Evolutionary conservation across 192 early-diverging fungal genomes (phyloP), one percentile per base, ranked within the genome.

Genomic region (Linnemannia zychae): DNA sequence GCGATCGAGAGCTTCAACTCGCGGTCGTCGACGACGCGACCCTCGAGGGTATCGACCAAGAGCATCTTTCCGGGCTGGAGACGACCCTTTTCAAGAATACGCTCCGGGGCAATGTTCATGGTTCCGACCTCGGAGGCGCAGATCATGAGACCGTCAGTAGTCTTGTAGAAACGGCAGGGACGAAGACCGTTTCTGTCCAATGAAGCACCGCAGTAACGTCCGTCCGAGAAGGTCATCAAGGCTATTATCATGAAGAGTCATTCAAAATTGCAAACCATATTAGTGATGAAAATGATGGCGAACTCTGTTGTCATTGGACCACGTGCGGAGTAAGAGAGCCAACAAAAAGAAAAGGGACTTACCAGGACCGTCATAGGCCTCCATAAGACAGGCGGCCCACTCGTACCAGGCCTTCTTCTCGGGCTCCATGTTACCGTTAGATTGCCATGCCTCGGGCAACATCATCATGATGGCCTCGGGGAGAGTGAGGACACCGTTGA

Each of bases 371-470:
- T 99, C 98, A 94, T 97, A 99, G 20, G 97, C 96, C 88, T 99
- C 98, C 97, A 99, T 99, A 52, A 99, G 87, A 88, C 94, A 96
- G 40, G 98, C 96, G 67, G 97, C 97, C 98, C 98, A 99, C 87
- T 97, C 94, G 88, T 99, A 99, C 89, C 98, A 99, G 22, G 96
- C 95, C 52, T 94, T 92, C 90, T 97, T 97, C 53, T 95, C 95
- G 17, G 94, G 91, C 71, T 94, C 94, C 93, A 97, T 97, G 71
- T 88, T 87, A 49, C 91, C 88, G 84, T 97, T 95, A 88, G 96
- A 96, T 87, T 98, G 96, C 97, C 97, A 98, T 11, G 98, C 97
- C 87, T 99, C 98, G 52, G 98, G 98, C 87, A 99, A 94, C 98
- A 99, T 98, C 89, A 99, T 95, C 97, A 99, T 99, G 71, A 99